These are phyloP conservation scores for Epichloe glyceriae DNA, from an alignment of 2,329 filamentous ascomycete species.

Conservation along the genomic window DNA sequence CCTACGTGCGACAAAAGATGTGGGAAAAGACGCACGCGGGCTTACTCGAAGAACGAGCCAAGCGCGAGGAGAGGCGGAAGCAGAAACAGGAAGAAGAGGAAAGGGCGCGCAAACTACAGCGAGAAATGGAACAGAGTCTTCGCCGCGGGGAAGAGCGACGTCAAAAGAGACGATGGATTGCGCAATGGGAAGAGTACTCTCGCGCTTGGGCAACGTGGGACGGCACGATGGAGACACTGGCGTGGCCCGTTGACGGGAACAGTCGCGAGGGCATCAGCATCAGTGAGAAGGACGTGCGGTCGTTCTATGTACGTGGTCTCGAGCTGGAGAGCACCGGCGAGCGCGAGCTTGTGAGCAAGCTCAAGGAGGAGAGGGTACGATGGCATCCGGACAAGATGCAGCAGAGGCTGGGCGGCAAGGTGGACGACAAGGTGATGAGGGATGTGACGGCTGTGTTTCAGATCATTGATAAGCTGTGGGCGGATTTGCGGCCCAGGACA, in stretches of 20 bases:
- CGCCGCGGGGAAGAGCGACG: constrained; percentile 52
- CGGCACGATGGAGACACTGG: constrained; percentile 26
- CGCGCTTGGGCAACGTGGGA: constrained; percentile 48
- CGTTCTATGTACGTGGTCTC: constrained; percentile 50
- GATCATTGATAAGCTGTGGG: constrained; percentile 72
- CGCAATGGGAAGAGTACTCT: constrained; percentile 53
- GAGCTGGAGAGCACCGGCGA: constrained; percentile 30
- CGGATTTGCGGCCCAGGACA: constrained; percentile 32
- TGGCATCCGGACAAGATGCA: constrained; percentile 99
- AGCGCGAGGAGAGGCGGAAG: constrained; percentile 39
- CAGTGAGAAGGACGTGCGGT: constrained; percentile 45
- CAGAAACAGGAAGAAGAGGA: constrained; percentile 39
- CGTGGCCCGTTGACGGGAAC: constrained; percentile 64
- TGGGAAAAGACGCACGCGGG: constrained; percentile 91
- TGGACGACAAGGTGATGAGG: constrained; percentile 60
- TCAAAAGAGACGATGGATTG: constrained; percentile 38
- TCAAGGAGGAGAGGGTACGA: constrained; percentile 77
- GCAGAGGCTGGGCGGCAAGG: constrained; percentile 63
- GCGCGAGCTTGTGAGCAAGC: constrained; percentile 30
- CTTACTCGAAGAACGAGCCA: constrained; percentile 60
- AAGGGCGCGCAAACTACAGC: constrained; percentile 38
- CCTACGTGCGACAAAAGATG: constrained; percentile 77
- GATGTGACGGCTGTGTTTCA: constrained; percentile 86
- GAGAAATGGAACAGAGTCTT: constrained; percentile 57
- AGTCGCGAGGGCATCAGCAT: constrained; percentile 29